phyloP scores from a whole-genome alignment of 176 grass and related monocot genomes.

The Aechmea fasciata region DNA sequence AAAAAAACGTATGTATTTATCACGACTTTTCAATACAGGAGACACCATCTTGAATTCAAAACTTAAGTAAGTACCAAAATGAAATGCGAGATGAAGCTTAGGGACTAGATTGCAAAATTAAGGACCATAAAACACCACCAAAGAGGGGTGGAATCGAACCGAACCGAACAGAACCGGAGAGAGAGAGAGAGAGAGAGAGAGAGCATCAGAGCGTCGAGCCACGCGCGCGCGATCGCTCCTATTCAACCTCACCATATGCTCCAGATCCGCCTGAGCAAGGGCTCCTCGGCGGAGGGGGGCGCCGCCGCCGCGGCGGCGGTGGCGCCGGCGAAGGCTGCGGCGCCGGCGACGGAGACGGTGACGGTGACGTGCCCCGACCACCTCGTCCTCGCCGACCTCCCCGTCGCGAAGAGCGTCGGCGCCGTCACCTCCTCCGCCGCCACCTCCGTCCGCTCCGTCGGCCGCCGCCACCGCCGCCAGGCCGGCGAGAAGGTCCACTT shows the following conservation, averaged over 20 bases:
- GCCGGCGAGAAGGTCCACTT: conserved; percentile 17
- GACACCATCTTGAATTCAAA: too few species aligned
- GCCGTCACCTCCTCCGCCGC: conserved; percentile 8
- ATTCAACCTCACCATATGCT: not conserved
- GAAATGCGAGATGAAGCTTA: too few species aligned
- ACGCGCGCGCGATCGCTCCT: too few species aligned
- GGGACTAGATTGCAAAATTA: too few species aligned
- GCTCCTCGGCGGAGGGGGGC: not conserved
- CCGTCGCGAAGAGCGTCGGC: conserved; percentile 20
- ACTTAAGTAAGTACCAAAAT: too few species aligned
- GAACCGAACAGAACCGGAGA: too few species aligned
- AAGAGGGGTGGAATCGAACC: too few species aligned
- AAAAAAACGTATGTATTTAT: too few species aligned
- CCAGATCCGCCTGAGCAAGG: conserved; percentile 23
- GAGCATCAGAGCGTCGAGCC: too few species aligned
- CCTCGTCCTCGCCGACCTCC: conserved; percentile 21
- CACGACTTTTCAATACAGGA: too few species aligned
- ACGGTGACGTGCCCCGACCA: conserved; percentile 19
- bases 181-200: too few species aligned
- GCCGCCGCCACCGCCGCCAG: conserved; percentile 13
- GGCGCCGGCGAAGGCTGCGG: not conserved
- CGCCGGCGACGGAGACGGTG: conserved; percentile 4
- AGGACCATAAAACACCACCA: too few species aligned
- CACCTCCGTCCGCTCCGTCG: conserved; percentile 9
- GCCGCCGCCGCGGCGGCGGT: not conserved